Evolutionary conservation across 768 basidiomycete species (phyloP).

Genomic region (Pleurotus djamor): DNA sequence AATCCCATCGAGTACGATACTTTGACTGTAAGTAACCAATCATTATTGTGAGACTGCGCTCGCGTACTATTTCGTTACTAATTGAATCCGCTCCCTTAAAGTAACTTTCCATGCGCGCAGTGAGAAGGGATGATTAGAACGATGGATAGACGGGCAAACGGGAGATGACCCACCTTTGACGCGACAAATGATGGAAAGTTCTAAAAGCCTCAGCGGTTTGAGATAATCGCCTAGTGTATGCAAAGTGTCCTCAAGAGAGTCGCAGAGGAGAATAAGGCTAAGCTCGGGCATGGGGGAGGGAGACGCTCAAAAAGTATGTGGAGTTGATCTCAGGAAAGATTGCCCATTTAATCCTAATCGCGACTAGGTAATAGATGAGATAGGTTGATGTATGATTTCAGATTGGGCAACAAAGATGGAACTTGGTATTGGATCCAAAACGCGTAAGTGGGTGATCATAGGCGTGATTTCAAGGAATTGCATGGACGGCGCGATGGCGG

Average conservation of each 20-base stretch:
- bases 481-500: not conserved
- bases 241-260: not conserved
- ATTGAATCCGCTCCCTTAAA: no score
- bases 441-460: not conserved
- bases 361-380: constrained; percentile 2
- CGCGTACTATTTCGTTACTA: no score
- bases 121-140: no score
- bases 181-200: not conserved
- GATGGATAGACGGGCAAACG: not conserved
- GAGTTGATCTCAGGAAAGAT: not conserved
- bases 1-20: no score
- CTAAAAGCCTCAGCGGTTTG: not conserved
- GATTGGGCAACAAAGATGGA: not conserved
- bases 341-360: not conserved
- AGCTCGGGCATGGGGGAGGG: not conserved
- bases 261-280: not conserved
- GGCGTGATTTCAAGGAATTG: not conserved
- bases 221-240: not conserved
- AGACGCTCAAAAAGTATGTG: not conserved
- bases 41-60: no score
- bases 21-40: no score
- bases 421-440: not conserved
- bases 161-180: not conserved
- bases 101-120: no score
- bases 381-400: not conserved